Evolutionary conservation across 2,329 filamentous ascomycete species (phyloP).

Genomic region (Aspergillus terreus): DNA sequence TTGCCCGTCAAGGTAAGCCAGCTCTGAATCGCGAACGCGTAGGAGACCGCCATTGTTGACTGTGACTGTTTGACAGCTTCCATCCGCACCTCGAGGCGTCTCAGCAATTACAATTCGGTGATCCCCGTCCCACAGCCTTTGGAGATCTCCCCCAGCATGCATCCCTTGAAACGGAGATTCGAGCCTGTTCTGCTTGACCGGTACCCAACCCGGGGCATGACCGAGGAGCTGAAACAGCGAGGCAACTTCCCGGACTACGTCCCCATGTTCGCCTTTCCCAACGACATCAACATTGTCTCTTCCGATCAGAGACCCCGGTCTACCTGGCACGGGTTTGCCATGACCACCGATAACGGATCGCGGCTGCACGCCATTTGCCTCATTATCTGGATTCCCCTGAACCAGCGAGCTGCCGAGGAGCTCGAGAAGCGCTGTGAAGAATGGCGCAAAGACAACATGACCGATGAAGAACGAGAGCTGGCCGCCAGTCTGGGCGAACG

Average conservation of each 20-base stretch:
- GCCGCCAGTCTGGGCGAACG: conserved; percentile 88
- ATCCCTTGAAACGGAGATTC: conserved; percentile 88
- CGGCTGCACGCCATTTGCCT: conserved; percentile 90
- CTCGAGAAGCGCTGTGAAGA: conserved; percentile 71
- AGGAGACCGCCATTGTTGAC: conserved; percentile 9
- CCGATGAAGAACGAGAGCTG: conserved; percentile 90
- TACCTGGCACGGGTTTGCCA: conserved; percentile 99
- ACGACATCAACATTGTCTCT: conserved; percentile 95
- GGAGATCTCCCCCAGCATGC: conserved; percentile 86
- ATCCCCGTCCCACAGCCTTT: conserved; percentile 91
- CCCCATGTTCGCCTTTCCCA: conserved; percentile 98
- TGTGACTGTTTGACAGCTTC: conserved; percentile 48
- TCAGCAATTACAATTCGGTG: conserved; percentile 98
- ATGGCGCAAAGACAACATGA: conserved; percentile 92
- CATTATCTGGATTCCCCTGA: conserved; percentile 88
- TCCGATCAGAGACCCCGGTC: conserved; percentile 89
- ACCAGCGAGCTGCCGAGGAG: conserved; percentile 74
- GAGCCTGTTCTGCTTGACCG: conserved; percentile 94
- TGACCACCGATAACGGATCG: conserved; percentile 90
- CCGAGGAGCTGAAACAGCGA: conserved; percentile 74
- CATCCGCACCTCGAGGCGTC: conserved; percentile 75
- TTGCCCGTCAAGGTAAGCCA: conserved; percentile 68
- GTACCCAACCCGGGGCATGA: conserved; percentile 79
- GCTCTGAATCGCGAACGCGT: neutral
- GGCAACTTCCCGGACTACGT: conserved; percentile 95